Evolutionary conservation across 2,329 filamentous ascomycete species (phyloP), one percentile per base, ranked within the genome.

Genomic region (Delphinella strobiligena): DNA sequence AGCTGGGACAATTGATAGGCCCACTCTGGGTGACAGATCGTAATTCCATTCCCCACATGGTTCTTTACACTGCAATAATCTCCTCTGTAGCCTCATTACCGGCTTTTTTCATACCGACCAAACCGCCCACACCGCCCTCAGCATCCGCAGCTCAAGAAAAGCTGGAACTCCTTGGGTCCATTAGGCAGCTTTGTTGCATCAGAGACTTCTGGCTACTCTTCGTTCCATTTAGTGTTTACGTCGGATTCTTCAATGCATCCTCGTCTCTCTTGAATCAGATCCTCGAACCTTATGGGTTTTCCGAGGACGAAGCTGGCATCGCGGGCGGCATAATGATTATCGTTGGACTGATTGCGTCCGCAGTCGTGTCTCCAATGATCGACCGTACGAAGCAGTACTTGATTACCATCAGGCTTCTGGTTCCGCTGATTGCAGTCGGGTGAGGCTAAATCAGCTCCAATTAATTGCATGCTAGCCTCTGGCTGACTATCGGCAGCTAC

Each of bases 231-330:
- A 65, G 74, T 47, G 62, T 88, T 51, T 94, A 87, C 60, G 84
- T 94, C 45, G 87, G 82, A 51, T 80, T 91, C 65, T 98, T 98
- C 77, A 96, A 96, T 69, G 82, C 82, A 49, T 68, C 88, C 49
- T 93, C 87, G 36, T 82, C 82, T 2, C 74, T 96, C 1, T 71
- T 96, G 8, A 93, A 89, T 64, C 89, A 95, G 56, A 84, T 96
- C 56, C 74, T 96, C 47, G 67, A 75, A 30, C 91, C 91, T 0
- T 89, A 95, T 62, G 82, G 77, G 52, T 93, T 86, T 71, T 73
- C 67, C 43, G 82, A 93, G 57, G 80, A 81, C 47, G 72, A 94
- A 41, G 84, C 89, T 16, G 91, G 91, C 24, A 88, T 96, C 52
- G 86, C 80, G 9, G 91, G 91, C 47, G 91, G 83, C 1, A 61